Conservation (phyloP, 805 yeast genomes). For the Saturnispora bothae region DNA sequence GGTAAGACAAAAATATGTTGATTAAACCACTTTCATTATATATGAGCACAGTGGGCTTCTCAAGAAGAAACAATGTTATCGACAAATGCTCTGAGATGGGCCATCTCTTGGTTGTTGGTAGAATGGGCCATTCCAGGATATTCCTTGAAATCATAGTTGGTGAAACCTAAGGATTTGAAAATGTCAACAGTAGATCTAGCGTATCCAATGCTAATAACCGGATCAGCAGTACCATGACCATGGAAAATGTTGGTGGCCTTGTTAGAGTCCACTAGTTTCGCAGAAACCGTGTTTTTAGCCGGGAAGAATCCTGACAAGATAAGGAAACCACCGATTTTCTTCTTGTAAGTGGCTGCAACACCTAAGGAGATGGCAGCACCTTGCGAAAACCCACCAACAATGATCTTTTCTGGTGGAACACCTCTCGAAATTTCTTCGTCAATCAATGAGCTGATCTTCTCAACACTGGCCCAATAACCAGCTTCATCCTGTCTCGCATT, state of each 20-base stretch:
- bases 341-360: constrained; percentile 39
- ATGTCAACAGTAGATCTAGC: constrained; percentile 35
- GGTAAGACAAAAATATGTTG: too few species aligned
- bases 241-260: constrained; percentile 67
- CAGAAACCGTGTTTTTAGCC: constrained; percentile 21
- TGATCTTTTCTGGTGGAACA: constrained; percentile 52
- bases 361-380: constrained; percentile 79
- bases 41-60: too few species aligned
- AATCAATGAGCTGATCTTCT: constrained; percentile 35
- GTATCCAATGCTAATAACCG: constrained; percentile 37
- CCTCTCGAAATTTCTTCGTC: constrained; percentile 44
- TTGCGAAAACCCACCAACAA: constrained; percentile 95
- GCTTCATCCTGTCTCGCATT: constrained; percentile 37
- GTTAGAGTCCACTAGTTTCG: constrained; percentile 31
- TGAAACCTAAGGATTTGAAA: constrained; percentile 36
- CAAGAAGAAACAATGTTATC: background rate
- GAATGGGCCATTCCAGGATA: constrained; percentile 64
- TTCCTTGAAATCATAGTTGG: constrained; percentile 36
- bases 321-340: constrained; percentile 68
- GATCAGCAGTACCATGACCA: constrained; percentile 80
- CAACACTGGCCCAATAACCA: constrained; percentile 44
- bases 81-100: constrained; percentile 40
- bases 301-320: constrained; percentile 70
- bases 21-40: too few species aligned
- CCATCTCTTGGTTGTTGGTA: constrained; percentile 55